Percentiles rank a stretch among this genome's conserved stretches.
Evolutionary conservation across 371 early-diverging fungal species (phyloP).

Genomic region (Lichtheimia corymbifera): DNA sequence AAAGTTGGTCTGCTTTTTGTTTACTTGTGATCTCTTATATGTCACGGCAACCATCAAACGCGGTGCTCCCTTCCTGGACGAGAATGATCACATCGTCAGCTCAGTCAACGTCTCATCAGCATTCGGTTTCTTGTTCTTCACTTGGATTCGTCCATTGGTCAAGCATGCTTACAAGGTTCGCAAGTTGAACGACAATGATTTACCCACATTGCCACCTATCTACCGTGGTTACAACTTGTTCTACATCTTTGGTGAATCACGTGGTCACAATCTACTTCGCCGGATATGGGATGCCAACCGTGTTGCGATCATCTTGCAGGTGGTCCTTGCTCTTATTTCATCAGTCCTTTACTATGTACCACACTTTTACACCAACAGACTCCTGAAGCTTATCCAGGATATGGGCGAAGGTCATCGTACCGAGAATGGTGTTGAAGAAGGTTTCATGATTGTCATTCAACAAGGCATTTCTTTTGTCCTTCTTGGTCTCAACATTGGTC

Average conservation of each 20-base stretch:
- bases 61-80: constrained; percentile 41
- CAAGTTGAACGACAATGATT: constrained; percentile 35
- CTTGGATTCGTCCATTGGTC: constrained; percentile 30
- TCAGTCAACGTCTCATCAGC: constrained; percentile 19
- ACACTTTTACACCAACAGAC: constrained; percentile 38
- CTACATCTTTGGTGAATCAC: constrained; percentile 26
- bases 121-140: constrained; percentile 16
- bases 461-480: constrained; percentile 41
- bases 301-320: constrained; percentile 26
- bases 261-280: constrained; percentile 22
- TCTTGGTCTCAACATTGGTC: constrained; percentile 42
- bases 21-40: constrained; percentile 30
- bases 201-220: constrained; percentile 31
- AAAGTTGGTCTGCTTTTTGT: constrained; percentile 12
- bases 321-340: constrained; percentile 24
- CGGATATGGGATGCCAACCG: constrained; percentile 33
- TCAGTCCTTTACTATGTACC: constrained; percentile 36
- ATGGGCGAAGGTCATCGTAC: constrained; percentile 21
- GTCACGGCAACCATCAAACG: constrained; percentile 26
- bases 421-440: constrained; percentile 21
- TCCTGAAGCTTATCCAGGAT: constrained; percentile 35
- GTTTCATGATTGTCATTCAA: constrained; percentile 44
- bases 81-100: constrained; percentile 23
- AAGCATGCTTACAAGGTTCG: constrained; percentile 27
- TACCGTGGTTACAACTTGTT: constrained; percentile 40